Evolutionary conservation across 2,329 filamentous ascomycete species (phyloP), one percentile per base, ranked within the genome.

Genomic region (Verticillium tricorpus): DNA sequence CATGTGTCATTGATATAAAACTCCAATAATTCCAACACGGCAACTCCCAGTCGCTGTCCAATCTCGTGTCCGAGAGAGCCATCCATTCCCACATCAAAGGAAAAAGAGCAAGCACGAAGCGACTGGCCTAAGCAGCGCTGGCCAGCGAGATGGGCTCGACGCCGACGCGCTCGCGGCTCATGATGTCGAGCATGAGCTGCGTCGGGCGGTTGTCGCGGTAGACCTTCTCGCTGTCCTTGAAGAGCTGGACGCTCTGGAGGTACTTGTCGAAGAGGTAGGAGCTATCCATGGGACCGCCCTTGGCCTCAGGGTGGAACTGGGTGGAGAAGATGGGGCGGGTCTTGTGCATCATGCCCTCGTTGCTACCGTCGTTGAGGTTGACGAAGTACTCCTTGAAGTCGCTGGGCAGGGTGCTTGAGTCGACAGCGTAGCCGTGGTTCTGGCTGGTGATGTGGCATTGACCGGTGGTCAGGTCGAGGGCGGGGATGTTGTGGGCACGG

Each of bases 361-460:
- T 99, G 77, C 90, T 94, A 65, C 93, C 92, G 73, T 99, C 95
- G 78, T 98, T 99, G 68, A 98, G 83, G 83, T 99, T 98, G 77
- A 96, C 89, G 75, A 98, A 99, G 84, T 96, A 98, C 77, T 97
- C 94, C 84, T 93, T 95, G 88, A 93, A 99, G 40, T 97, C 93
- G 61, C 80, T 82, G 60, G 91, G 87, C 50, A 99, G 83, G 12
- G 92, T 97, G 63, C 85, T 83, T 6, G 91, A 86, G 72, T 98
- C 94, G 63, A 99, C 91, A 54, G 94, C 95, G 72, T 98, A 99
- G 65, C 95, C 95, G 80, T 98, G 95, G 82, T 98, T 98, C 83
- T 99, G 95, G 76, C 89, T 93, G 63, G 94, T 98, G 77, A 98
- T 98, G 82, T 98, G 94, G 87, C 95, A 98, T 77, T 94, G 92